phyloP scores from a whole-genome alignment of 2,329 filamentous ascomycete genomes.

The Geosmithia morbida region DNA sequence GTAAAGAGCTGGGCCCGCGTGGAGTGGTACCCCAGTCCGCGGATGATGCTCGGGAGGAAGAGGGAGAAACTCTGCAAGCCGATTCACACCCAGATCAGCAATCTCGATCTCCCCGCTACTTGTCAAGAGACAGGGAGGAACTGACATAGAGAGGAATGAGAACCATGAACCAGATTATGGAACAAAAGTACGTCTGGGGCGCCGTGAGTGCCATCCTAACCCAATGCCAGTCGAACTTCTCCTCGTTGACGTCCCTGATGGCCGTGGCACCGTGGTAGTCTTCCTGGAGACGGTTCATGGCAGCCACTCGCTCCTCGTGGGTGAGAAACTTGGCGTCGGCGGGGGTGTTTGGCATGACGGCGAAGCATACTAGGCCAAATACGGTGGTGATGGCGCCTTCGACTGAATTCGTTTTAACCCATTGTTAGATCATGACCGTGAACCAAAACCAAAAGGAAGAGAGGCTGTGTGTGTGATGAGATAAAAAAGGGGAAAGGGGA shows the following conservation, averaged over 20 bases:
- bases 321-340: conserved; percentile 1
- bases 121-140: background rate
- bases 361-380: conserved; percentile 19
- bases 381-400: conserved; percentile 12
- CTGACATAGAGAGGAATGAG: conserved; percentile 11
- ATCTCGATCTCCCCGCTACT: background rate
- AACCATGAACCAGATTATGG: conserved; percentile 3
- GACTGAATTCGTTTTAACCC: background rate
- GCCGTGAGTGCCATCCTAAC: conserved; percentile 13
- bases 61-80: background rate
- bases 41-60: conserved; percentile 18
- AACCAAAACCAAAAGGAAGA: background rate
- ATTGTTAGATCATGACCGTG: too few species aligned
- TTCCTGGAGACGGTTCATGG: background rate
- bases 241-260: conserved; percentile 15
- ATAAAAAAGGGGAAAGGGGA: background rate
- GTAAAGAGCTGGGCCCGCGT: conserved; percentile 17
- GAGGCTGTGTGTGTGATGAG: background rate
- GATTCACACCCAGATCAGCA: background rate
- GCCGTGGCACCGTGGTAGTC: conserved; percentile 12
- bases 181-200: conserved; percentile 13
- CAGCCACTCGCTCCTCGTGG: background rate
- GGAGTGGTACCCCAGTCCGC: conserved; percentile 16
- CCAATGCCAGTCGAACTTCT: conserved; percentile 8
- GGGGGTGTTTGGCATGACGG: conserved; percentile 20